Base-by-base conservation (phyloP, 1,139 yeast genomes). In the Wickerhamiella pararugosa region DNA sequence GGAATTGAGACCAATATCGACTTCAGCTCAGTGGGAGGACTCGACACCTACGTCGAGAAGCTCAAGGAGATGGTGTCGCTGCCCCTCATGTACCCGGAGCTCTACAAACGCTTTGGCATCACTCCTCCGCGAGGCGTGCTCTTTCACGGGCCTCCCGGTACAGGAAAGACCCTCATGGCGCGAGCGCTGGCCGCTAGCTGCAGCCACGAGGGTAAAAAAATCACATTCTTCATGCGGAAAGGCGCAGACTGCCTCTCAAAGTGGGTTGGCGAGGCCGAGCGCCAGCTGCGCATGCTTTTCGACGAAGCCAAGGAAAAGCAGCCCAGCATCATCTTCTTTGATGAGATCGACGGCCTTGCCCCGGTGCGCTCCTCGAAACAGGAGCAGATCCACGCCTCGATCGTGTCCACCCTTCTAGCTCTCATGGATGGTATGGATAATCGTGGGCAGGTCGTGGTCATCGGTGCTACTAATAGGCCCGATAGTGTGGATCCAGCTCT, bases 351-450 rank as follows among this genome's bases (percentile, higher is more conserved):
- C 62, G 99, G 98, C 40, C 68, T 92, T 51, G 98, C 98, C 0
- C 98, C 98, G 0, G 98, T 92, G 1, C 72, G 99, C 59, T 83
- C 95, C 1, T 83, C 95, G 0, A 90, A 87, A 51, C 98, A 90
- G 61, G 98, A 90, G 59, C 98, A 90, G 59, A 90, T 90, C 46
- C 98, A 92, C 62, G 97, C 99, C 1, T 82, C 94, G 51, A 90
- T 90, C 49, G 98, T 90, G 3, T 86, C 96, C 1, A 90, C 98
- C 0, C 65, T 90, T 52, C 71, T 90, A 50, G 97, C 98, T 0
- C 65, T 90, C 41, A 90, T 92, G 98, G 99, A 90, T 61, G 99
- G 99, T 55, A 90, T 90, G 97, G 99, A 90, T 59, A 84, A 83
- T 52, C 69, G 81, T 48, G 99, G 99, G 5, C 98, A 92, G 59